Evolutionary conservation across 306 rosid species (phyloP).

Genomic region (apple (Malus domestica)): ASM211411v1 NC_041805.1:13714001-13714500

Average conservation of each 20-base stretch:
- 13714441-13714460: slow-evolving; percentile 65
- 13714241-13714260: slow-evolving; percentile 56
- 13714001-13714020: neutral
- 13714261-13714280: slow-evolving; percentile 49
- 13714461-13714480: slow-evolving; percentile 90
- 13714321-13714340: slow-evolving; percentile 40
- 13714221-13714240: slow-evolving; percentile 39
- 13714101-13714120: slow-evolving; percentile 48
- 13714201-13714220: slow-evolving; percentile 40
- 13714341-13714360: slow-evolving; percentile 41
- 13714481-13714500: slow-evolving; percentile 90
- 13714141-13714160: slow-evolving; percentile 46
- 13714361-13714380: slow-evolving; percentile 28
- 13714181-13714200: slow-evolving; percentile 44
- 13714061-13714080: slow-evolving; percentile 46
- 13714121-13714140: slow-evolving; percentile 26
- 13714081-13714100: slow-evolving; percentile 41
- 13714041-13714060: slow-evolving; percentile 45
- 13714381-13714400: slow-evolving; percentile 47
- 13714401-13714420: slow-evolving; percentile 34
- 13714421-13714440: slow-evolving; percentile 10
- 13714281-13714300: slow-evolving; percentile 37
- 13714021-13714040: slow-evolving; percentile 20
- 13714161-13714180: slow-evolving; percentile 69
- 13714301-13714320: slow-evolving; percentile 55